Evolutionary conservation across 2,329 filamentous ascomycete species (phyloP), one percentile per base, ranked within the genome.

Genomic region (Aspergillus neoniger): DNA sequence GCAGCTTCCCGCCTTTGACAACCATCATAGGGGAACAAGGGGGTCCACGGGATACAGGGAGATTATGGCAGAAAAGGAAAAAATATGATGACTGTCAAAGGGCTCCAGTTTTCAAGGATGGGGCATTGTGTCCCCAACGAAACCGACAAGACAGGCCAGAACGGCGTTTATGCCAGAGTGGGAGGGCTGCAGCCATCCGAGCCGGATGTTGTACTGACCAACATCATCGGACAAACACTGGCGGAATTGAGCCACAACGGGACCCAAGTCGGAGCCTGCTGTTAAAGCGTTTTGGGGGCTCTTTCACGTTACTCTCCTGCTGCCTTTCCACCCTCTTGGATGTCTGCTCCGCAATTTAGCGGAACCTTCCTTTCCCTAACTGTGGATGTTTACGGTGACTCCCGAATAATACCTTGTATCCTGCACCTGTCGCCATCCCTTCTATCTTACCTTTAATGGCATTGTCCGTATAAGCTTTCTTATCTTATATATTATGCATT

Each of bases 121-220:
- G 14, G 14, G 28, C 8, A 54, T 15, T 55, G 54, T 50, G 44
- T 52, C 41, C 44, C 52, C 58, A 61, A 48, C 50, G 38, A 49
- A 50, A 10, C 54, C 43, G 36, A 30, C 30, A 50, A 52, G 55
- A 59, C 44, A 56, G 52, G 55, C 51, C 60, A 57, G 56, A 23
- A 55, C 50, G 36, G 55, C 51, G 52, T 53, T 17, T 55, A 59
- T 52, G 58, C 38, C 53, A 62, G 60, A 59, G 58, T 53, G 32
- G 53, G 41, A 57, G 52, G 47, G 59, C 64, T 70, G 68, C 68
- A 69, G 67, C 58, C 64, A 65, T 64, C 68, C 68, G 67, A 54
- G 47, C 55, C 52, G 9, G 57, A 63, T 55, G 67, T 68, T 63
- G 67, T 67, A 67, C 67, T 65, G 62, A 44, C 60, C 61, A 68